These are phyloP conservation scores for Hamigera avellanea DNA, from an alignment of 495 filamentous ascomycete genomes.

Conservation along the genomic window DNA sequence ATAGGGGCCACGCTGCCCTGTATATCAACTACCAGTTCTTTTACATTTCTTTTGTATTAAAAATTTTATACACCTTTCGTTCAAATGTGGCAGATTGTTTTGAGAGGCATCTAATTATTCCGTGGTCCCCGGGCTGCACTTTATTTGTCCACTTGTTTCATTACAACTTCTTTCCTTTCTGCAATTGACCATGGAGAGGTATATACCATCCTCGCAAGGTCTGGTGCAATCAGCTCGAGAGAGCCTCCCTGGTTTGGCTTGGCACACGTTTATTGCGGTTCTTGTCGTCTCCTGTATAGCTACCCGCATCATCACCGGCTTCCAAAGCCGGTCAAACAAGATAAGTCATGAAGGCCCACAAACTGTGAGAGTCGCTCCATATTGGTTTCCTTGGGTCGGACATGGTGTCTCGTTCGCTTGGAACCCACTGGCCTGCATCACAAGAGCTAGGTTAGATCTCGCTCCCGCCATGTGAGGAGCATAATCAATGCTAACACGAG, in stretches of 20 bases:
- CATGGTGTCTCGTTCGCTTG: constrained; percentile 38
- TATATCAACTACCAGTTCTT: no score
- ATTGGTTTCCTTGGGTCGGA: constrained; percentile 48
- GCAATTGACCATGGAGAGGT: no score
- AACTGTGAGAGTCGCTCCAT: constrained; percentile 35
- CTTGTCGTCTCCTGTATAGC: constrained; percentile 20
- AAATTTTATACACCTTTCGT: no score
- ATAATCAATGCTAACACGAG: constrained; percentile 8
- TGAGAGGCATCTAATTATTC: no score
- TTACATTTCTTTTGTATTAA: no score
- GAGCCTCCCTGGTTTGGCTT: constrained; percentile 9
- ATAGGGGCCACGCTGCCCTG: no score
- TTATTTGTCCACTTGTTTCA: no score
- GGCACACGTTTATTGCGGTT: constrained; percentile 13
- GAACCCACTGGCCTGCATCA: constrained; percentile 30
- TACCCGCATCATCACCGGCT: constrained; percentile 29
- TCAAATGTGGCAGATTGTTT: no score
- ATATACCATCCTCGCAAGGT: constrained; percentile 1
- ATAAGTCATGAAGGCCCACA: constrained; percentile 10
- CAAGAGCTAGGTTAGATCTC: constrained; percentile 26
- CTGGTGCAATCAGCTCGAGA: constrained; percentile 11
- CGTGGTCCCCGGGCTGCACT: no score
- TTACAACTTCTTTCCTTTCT: no score
- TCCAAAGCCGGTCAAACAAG: constrained; percentile 18
- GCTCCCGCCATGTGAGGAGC: constrained; percentile 1